Conservation (phyloP, 169 alveolate genomes). For the Eimeria praecox region DNA sequence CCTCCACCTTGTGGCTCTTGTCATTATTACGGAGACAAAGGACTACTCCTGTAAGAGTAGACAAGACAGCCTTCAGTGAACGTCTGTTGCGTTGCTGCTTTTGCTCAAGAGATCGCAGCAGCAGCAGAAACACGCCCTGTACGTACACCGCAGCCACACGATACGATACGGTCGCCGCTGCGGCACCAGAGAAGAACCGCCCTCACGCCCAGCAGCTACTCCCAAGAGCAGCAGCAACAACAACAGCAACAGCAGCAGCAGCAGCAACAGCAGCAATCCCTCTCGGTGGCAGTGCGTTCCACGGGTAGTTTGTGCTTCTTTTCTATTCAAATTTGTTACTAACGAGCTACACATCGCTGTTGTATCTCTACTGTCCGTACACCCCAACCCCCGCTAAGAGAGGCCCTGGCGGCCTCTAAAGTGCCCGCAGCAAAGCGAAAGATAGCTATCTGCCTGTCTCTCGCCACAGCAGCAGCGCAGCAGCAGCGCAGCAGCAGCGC, state of each 20-base stretch:
- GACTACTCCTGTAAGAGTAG: slow-evolving; percentile 48
- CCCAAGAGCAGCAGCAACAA: not conserved
- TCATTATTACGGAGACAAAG: slow-evolving; percentile 67
- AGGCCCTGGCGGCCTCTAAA: too few species aligned
- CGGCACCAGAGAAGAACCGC: slow-evolving; percentile 14
- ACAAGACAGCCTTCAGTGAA: slow-evolving; percentile 21
- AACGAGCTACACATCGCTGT: too few species aligned
- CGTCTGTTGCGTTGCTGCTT: slow-evolving; percentile 56
- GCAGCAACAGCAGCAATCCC: not conserved
- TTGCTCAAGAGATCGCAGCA: slow-evolving; percentile 43
- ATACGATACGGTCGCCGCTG: not conserved
- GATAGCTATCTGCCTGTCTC: too few species aligned
- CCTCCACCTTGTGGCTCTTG: slow-evolving; percentile 68
- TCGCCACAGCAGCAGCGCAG: not conserved
- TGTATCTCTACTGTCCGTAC: not conserved
- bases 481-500: not conserved
- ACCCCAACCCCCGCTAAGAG: not conserved
- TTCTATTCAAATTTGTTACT: not conserved
- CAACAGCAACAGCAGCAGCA: not conserved
- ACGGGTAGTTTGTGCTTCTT: not conserved
- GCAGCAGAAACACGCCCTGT: slow-evolving; percentile 36
- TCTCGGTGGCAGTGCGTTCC: too few species aligned
- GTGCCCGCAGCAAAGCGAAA: too few species aligned
- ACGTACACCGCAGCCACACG: not conserved
- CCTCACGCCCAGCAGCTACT: not conserved